Evolutionary conservation across 352 stramenopile genomes (phyloP), one percentile per base, ranked within the genome.

Genomic region (Globisporangium camurandrum): DNA sequence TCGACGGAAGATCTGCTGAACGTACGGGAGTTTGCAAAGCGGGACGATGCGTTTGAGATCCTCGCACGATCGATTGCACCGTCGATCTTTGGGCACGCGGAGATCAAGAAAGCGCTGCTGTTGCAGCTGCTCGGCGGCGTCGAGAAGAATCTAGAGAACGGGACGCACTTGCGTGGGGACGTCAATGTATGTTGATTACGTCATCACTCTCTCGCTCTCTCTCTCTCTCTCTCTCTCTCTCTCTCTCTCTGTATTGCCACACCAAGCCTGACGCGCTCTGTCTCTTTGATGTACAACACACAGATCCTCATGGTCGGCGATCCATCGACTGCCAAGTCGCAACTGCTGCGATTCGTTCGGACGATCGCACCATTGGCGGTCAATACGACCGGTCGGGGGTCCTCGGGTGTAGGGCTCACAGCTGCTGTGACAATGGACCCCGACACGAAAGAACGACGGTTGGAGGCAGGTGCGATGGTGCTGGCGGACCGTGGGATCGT

Each of bases 401-500:
- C 79, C 3, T 93, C 77, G 1, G 84, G 79, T 57, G 84, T 93
- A 22, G 97, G 97, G 93, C 75, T 99, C 24, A 99, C 97, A 0
- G 97, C 97, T 17, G 97, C 97, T 0, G 96, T 99, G 3, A 99
- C 96, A 1, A 88, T 91, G 30, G 97, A 99, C 64, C 93, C 94
- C 4, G 93, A 98, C 39, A 97, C 88, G 7, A 95, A 93, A 28
- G 87, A 96, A 54, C 71, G 85, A 62, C 96, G 75, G 75, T 84
- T 86, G 56, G 97, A 99, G 75, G 97, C 97, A 24, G 97, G 97
- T 50, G 97, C 97, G 6, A 99, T 99, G 96, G 97, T 99, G 9
- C 68, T 99, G 14, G 97, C 97, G 4, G 97, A 99, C 66, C 67
- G 97, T 24, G 97, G 97, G 33, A 86, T 99, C 46, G 96, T 99